Conservation (phyloP, 345 rosid species). For the rapeseed (Brassica napus) region Da-Ae NC_063452.1:142501-143000, state of each 20-base stretch:
- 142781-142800: constrained; percentile 81
- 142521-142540: constrained; percentile 96
- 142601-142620: constrained; percentile 86
- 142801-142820: constrained; percentile 74
- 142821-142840: constrained; percentile 73
- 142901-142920: not conserved
- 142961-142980: constrained; percentile 58
- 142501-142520: constrained; percentile 91
- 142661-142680: constrained; percentile 4
- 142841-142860: constrained; percentile 60
- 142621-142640: constrained; percentile 25
- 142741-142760: constrained; percentile 85
- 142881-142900: not conserved
- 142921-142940: constrained; percentile 70
- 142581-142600: constrained; percentile 96
- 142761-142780: constrained; percentile 97
- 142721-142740: constrained; percentile 96
- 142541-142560: constrained; percentile 97
- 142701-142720: constrained; percentile 97
- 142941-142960: constrained; percentile 87
- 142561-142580: constrained; percentile 89
- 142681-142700: constrained; percentile 25
- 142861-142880: constrained; percentile 31
- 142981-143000: constrained; percentile 79
- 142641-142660: constrained; percentile 32